Base-by-base conservation (phyloP, 2,329 filamentous ascomycete species). In the Davidsoniella australis region DNA sequence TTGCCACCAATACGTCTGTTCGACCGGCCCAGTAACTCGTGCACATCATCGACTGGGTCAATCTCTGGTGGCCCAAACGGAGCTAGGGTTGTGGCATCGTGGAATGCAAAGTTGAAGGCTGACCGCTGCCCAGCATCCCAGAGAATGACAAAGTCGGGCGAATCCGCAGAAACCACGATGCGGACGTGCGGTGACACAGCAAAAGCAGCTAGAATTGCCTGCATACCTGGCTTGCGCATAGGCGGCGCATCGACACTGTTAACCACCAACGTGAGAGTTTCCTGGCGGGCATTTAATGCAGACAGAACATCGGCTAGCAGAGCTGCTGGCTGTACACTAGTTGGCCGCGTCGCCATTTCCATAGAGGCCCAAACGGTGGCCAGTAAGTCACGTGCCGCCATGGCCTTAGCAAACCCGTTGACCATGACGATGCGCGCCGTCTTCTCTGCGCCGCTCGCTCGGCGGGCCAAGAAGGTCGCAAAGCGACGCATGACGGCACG, bases 1-100 rank as follows among this genome's bases (percentile, higher is more conserved):
- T 87, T 84, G 42, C 91, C 91, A 48, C 86, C 87, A 6, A 89
- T 74, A 40, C 85, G 78, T 47, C 83, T 73, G 18, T 85, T 79
- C 57, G 80, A 86, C 48, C 86, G 78, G 43, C 88, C 87, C 0
- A 96, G 74, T 0, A 95, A 72, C 58, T 85, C 80, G 61, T 94
- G 85, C 12, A 96, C 87, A 54, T 87, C 84, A 61, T 96, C 87
- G 2, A 96, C 86, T 2, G 85, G 78, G 58, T 94, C 85, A 6
- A 86, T 67, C 61, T 94, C 87, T 5, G 51, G 48, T 16, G 48
- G 44, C 18, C 48, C 48, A 57, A 84, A 85, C 0, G 85, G 73
- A 0, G 75, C 71, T 60, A 94, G 95, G 0, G 91, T 96, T 1
- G 91, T 96, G 58, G 82, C 82, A 66, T 98, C 88, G 66, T 98